Evolutionary conservation across 495 filamentous ascomycete genomes (phyloP).

Genomic region (Rhypophila decipiens): DNA sequence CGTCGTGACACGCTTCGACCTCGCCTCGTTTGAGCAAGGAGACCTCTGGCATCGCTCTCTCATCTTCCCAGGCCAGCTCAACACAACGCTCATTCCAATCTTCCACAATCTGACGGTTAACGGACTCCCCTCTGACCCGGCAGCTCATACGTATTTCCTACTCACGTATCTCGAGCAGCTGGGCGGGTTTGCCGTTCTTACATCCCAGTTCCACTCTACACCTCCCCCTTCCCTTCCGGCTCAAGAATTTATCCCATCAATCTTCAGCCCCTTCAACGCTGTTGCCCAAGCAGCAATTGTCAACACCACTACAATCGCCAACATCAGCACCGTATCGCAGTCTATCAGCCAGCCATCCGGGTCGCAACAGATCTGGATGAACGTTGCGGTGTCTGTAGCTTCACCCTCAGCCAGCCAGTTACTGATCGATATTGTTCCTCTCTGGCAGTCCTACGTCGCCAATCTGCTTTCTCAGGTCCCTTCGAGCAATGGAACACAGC

Average conservation of each 20-base stretch:
- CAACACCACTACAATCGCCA: conserved; percentile 6
- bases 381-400: conserved; percentile 10
- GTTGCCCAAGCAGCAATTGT: conserved; percentile 2
- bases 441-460: conserved; percentile 10
- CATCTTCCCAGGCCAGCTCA: conserved; percentile 12
- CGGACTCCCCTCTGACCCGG: conserved; percentile 12
- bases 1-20: conserved; percentile 39
- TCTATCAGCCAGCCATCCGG: conserved; percentile 10
- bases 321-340: conserved; percentile 6
- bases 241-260: conserved; percentile 4
- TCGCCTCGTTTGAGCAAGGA: conserved; percentile 20
- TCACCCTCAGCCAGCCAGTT: conserved; percentile 9
- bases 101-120: conserved; percentile 17
- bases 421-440: conserved; percentile 11
- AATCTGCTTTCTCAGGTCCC: conserved; percentile 3
- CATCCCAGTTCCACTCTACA: conserved; percentile 16
- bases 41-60: conserved; percentile 16
- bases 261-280: conserved; percentile 9
- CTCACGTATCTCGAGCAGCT: conserved; percentile 4
- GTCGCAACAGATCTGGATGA: conserved; percentile 13
- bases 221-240: not conserved
- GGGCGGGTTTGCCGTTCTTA: conserved; percentile 10
- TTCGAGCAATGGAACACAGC: conserved; percentile 5
- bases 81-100: conserved; percentile 16
- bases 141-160: conserved; percentile 19